A percentile compares a stretch with the other conserved stretches of the same genome.
Conservation (phyloP, 2,329 filamentous ascomycete species). For the Cryphonectria nitschkei region DNA sequence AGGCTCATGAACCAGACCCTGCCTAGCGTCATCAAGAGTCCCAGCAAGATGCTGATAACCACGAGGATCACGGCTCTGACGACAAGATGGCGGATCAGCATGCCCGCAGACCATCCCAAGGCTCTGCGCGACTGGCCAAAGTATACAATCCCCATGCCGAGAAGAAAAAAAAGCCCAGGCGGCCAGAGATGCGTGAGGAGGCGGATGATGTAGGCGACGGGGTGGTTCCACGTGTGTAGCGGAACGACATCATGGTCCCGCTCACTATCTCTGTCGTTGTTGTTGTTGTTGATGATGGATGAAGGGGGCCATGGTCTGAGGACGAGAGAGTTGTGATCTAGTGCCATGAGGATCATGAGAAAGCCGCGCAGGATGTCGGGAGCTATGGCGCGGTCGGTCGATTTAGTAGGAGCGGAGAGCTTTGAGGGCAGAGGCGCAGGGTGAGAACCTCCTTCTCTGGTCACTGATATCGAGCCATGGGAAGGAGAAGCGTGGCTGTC, state of each 20-base stretch:
- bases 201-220: constrained; percentile 44
- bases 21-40: constrained; percentile 39
- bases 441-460: neutral
- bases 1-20: constrained; percentile 48
- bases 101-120: constrained; percentile 43
- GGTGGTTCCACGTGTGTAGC: constrained; percentile 44
- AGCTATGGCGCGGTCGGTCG: constrained; percentile 41
- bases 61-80: constrained; percentile 43
- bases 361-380: constrained; percentile 50
- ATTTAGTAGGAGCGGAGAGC: constrained; percentile 15
- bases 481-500: neutral
- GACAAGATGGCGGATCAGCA: constrained; percentile 45
- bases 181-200: constrained; percentile 50
- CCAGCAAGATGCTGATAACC: constrained; percentile 38
- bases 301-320: constrained; percentile 48
- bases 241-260: constrained; percentile 37
- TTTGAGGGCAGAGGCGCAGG: neutral
- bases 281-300: constrained; percentile 35
- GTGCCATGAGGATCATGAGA: constrained; percentile 49
- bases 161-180: constrained; percentile 49
- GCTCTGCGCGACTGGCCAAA: constrained; percentile 46
- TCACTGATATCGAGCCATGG: constrained; percentile 10
- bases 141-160: constrained; percentile 51
- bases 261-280: constrained; percentile 35
- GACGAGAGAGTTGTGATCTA: constrained; percentile 45